These are phyloP conservation scores for Ambrosiella beaveri DNA, from an alignment of 2,329 filamentous ascomycete species.

Conservation along the genomic window DNA sequence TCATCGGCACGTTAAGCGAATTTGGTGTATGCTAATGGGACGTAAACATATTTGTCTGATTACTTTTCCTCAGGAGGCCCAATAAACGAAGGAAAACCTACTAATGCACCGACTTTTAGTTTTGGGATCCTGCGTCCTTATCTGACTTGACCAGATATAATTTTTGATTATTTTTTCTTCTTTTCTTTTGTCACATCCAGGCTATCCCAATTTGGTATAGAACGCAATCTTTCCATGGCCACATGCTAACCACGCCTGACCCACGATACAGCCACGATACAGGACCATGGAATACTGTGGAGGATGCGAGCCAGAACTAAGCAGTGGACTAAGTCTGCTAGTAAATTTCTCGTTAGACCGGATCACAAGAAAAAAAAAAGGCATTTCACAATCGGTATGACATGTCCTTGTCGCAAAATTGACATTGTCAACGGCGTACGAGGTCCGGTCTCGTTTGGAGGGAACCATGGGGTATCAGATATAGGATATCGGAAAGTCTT, in stretches of 20 bases:
- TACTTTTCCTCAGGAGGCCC: too few species aligned
- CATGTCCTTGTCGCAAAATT: too few species aligned
- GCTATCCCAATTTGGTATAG: not conserved
- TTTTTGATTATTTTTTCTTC: too few species aligned
- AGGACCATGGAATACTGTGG: not conserved
- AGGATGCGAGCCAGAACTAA: not conserved
- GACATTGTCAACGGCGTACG: too few species aligned
- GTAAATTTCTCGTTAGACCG: not conserved
- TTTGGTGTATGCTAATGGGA: too few species aligned
- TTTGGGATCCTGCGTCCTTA: too few species aligned
- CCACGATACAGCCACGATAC: not conserved
- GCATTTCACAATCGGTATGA: too few species aligned
- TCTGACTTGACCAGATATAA: too few species aligned
- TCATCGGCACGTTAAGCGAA: too few species aligned
- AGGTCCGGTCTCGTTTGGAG: not conserved
- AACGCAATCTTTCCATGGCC: not conserved
- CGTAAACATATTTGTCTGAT: too few species aligned
- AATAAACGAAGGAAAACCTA: too few species aligned
- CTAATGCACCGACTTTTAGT: too few species aligned
- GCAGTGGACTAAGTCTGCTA: not conserved
- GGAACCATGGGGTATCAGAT: not conserved
- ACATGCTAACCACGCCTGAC: not conserved
- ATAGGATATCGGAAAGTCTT: not conserved
- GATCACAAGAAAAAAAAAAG: not conserved
- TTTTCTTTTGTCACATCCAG: not conserved